Evolutionary conservation across 2,329 filamentous ascomycete genomes (phyloP).

Genomic region (Ophiocordyceps camponoti-floridani): DNA sequence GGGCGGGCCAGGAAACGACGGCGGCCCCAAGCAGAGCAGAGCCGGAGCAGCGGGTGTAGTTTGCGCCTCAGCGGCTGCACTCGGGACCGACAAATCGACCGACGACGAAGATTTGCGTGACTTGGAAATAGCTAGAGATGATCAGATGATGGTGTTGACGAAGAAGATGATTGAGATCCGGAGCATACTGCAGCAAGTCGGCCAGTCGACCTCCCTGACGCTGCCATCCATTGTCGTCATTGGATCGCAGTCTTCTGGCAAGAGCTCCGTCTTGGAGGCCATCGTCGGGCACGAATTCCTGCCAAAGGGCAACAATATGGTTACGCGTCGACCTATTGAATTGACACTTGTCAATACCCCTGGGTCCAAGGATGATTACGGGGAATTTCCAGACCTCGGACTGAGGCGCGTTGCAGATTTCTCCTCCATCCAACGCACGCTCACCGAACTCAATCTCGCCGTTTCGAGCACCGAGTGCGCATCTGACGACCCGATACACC

Average conservation of each 20-base stretch:
- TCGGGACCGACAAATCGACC: constrained; percentile 53
- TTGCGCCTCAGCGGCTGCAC: constrained; percentile 58
- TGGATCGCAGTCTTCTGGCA: constrained; percentile 93
- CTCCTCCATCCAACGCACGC: constrained; percentile 72
- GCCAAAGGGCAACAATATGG: constrained; percentile 98
- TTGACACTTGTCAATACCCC: constrained; percentile 92
- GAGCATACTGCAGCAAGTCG: constrained; percentile 76
- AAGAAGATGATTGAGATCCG: constrained; percentile 99
- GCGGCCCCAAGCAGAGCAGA: constrained; percentile 41
- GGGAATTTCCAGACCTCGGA: constrained; percentile 86
- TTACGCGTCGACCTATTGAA: constrained; percentile 88
- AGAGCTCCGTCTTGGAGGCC: constrained; percentile 90
- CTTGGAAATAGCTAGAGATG: constrained; percentile 61
- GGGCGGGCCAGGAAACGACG: constrained; percentile 26
- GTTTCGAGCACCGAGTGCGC: constrained; percentile 86
- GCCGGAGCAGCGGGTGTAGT: constrained; percentile 42
- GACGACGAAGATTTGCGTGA: constrained; percentile 43
- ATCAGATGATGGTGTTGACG: constrained; percentile 98
- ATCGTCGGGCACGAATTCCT: constrained; percentile 97
- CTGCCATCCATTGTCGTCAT: constrained; percentile 98
- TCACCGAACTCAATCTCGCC: constrained; percentile 88
- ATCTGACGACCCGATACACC: constrained; percentile 88
- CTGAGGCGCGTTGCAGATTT: constrained; percentile 87
- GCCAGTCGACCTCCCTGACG: constrained; percentile 74
- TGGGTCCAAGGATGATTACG: constrained; percentile 71